phyloP scores from a whole-genome alignment of 2,329 filamentous ascomycete species.

The Aspergillus quadricinctus region DNA sequence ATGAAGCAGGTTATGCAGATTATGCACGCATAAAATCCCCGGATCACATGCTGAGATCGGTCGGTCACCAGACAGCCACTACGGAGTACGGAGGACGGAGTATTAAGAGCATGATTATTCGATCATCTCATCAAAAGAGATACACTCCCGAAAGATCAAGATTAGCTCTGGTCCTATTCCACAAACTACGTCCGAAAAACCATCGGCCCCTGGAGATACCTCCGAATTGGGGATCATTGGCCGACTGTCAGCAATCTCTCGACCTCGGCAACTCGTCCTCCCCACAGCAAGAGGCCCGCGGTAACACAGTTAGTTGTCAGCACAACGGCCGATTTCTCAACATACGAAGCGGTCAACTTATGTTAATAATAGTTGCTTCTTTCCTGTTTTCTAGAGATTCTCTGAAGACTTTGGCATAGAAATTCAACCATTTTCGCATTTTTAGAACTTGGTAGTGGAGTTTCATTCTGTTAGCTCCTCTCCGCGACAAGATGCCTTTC shows the following conservation, averaged over 20 bases:
- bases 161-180: neutral
- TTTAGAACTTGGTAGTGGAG: slow-evolving; percentile 1
- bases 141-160: neutral
- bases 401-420: slow-evolving; percentile 5
- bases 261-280: slow-evolving; percentile 30
- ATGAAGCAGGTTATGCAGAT: neutral
- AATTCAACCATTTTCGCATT: neutral
- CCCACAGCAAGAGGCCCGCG: slow-evolving; percentile 25
- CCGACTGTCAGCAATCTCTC: neutral
- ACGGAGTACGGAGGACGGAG: no score
- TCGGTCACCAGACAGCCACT: neutral
- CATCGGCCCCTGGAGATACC: neutral
- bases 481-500: slow-evolving; percentile 53
- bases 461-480: neutral
- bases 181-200: neutral
- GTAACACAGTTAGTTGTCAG: slow-evolving; percentile 14
- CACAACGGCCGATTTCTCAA: slow-evolving; percentile 1
- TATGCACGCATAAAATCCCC: neutral
- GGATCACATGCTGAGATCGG: neutral
- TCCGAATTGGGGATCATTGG: neutral
- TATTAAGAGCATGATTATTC: neutral
- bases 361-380: slow-evolving; percentile 4
- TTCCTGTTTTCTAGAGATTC: neutral
- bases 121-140: neutral
- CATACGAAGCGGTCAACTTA: neutral